Base-by-base conservation (phyloP, 2,329 filamentous ascomycete species). In the Penicillium italicum region DNA sequence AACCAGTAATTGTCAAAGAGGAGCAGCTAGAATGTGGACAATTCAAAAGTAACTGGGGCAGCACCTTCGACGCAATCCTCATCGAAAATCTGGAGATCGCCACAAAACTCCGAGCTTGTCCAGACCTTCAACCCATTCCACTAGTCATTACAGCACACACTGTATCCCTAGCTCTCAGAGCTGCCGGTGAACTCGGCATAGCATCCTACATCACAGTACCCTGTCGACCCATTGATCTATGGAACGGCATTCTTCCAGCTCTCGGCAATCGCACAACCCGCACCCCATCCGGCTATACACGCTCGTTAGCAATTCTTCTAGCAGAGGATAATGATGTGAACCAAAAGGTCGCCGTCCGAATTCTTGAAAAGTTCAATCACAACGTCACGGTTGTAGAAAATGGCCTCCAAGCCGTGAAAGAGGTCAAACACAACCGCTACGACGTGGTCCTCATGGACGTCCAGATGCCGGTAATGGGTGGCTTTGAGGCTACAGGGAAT, bases 391-490 rank as follows among this genome's bases (percentile, higher is more conserved):
- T 97, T 10, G 92, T 95, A 18, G 90, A 91, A 65, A 96, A 97
- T 70, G 92, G 92, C 55, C 82, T 91, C 59, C 91, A 96, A 70
- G 65, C 66, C 8, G 53, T 68, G 3, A 59, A 65, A 49, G 91
- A 92, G 9, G 85, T 96, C 14, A 89, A 93, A 79, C 84, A 85
- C 68, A 91, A 88, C 76, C 87, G 89, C 71, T 97, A 93, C 71
- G 92, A 97, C 71, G 89, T 95, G 56, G 91, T 97, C 56, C 82
- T 97, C 37, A 97, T 97, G 92, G 92, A 97, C 69, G 91, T 97
- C 7, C 91, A 96, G 71, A 97, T 97, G 92, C 92, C 92, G 14
- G 88, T 96, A 67, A 96, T 96, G 91, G 92, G 92, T 69, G 92
- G 92, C 22, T 96, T 97, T 69, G 92, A 97, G 73, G 91, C 92